Evolutionary conservation across 1,139 yeast species (phyloP).

Genomic region (Hemisphaericaspora subhashii): DNA sequence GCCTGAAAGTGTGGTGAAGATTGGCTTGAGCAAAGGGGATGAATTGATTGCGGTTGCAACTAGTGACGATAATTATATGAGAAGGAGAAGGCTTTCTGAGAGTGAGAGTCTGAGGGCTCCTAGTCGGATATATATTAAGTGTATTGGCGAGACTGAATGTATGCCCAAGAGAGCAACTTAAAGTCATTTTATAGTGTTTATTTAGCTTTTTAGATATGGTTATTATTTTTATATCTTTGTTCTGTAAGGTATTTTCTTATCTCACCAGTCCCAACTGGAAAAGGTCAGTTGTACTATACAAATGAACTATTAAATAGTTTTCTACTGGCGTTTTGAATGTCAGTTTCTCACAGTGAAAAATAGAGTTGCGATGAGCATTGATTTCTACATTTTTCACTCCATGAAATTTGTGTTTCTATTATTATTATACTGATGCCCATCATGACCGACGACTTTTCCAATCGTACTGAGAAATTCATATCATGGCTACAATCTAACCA

Average conservation of each 20-base stretch:
- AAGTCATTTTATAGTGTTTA: no score
- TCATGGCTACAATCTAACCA: slow-evolving; percentile 54
- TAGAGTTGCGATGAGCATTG: slow-evolving; percentile 2
- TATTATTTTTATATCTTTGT: no score
- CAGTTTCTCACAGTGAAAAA: no score
- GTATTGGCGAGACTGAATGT: slow-evolving; percentile 8
- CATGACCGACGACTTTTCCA: slow-evolving; percentile 7
- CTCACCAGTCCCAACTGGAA: no score
- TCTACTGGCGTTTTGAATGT: no score
- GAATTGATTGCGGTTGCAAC: slow-evolving; percentile 57
- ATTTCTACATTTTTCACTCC: not conserved
- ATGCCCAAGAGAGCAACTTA: slow-evolving; percentile 8
- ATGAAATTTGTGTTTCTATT: not conserved
- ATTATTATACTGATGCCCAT: not conserved
- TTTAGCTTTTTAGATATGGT: no score
- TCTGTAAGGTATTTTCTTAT: no score
- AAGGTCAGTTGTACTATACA: no score
- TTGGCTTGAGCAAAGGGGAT: slow-evolving; percentile 39
- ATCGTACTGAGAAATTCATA: slow-evolving; percentile 40
- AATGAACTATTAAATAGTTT: no score
- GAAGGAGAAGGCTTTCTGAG: slow-evolving; percentile 17
- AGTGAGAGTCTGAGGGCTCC: slow-evolving; percentile 14
- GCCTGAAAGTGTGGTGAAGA: slow-evolving; percentile 44
- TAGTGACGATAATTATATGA: slow-evolving; percentile 58
- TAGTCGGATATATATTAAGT: slow-evolving; percentile 13